Percentiles rank a stretch among this genome's conserved stretches.
Evolutionary conservation across 768 basidiomycete species (phyloP).

Genomic region (Naganishia friedmannii): DNA sequence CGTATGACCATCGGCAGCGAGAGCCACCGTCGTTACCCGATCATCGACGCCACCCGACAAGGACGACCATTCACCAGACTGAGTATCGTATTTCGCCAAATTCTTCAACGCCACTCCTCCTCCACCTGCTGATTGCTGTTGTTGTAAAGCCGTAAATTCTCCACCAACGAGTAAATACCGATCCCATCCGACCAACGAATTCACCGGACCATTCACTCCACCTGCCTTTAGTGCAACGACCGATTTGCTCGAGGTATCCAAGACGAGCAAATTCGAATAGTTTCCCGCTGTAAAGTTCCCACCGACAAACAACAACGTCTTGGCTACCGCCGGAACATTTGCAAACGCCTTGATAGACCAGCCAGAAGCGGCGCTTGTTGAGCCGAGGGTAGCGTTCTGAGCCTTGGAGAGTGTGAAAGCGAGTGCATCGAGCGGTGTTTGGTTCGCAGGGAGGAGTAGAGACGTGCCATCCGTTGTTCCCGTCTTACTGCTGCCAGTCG

Average conservation of each 20-base stretch:
- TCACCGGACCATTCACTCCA: constrained; percentile 78
- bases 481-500: constrained; percentile 53
- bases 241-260: constrained; percentile 58
- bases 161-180: constrained; percentile 77
- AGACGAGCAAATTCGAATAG: constrained; percentile 68
- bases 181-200: constrained; percentile 60
- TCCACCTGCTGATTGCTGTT: constrained; percentile 39
- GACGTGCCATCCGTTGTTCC: constrained; percentile 55
- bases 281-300: constrained; percentile 66
- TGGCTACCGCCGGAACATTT: constrained; percentile 55
- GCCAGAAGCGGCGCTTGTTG: background rate
- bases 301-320: constrained; percentile 59
- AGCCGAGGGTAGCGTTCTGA: constrained; percentile 26
- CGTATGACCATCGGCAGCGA: constrained; percentile 26
- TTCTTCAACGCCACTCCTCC: constrained; percentile 51
- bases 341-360: constrained; percentile 53
- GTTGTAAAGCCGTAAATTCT: constrained; percentile 67
- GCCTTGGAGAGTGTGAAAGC: constrained; percentile 8
- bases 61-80: constrained; percentile 64
- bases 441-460: constrained; percentile 4
- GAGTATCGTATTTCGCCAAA: constrained; percentile 61
- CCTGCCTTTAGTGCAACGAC: constrained; percentile 60
- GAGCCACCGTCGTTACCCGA: constrained; percentile 61
- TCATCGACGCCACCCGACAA: constrained; percentile 76
- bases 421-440: constrained; percentile 64